These are phyloP conservation scores for Tricholoma bakamatsutake DNA, from an alignment of 768 basidiomycete species.

Conservation along the genomic window DNA sequence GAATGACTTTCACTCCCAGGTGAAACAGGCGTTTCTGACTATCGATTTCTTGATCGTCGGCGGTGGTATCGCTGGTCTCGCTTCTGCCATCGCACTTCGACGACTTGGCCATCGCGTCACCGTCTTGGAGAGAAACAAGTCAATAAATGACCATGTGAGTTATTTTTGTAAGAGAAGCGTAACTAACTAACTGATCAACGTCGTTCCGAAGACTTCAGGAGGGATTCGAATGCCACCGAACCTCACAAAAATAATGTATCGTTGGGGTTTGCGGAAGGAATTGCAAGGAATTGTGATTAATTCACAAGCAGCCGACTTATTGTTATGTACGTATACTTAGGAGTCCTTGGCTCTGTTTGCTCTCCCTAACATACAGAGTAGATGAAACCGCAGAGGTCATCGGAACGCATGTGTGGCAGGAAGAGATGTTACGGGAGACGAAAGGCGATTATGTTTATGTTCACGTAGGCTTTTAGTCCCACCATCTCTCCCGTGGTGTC, in stretches of 20 bases:
- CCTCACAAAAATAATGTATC: conserved; percentile 46
- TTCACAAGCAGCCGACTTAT: conserved; percentile 18
- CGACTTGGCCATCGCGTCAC: conserved; percentile 50
- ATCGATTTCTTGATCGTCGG: conserved; percentile 33
- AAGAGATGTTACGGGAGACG: conserved; percentile 43
- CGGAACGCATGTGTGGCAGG: conserved; percentile 46
- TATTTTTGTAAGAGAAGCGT: background rate
- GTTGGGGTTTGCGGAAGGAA: conserved; percentile 43
- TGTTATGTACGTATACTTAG: conserved; percentile 5
- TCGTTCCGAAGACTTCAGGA: conserved; percentile 14
- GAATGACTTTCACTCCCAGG: background rate
- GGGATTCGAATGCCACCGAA: conserved; percentile 42
- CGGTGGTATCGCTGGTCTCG: conserved; percentile 45
- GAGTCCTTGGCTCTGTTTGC: background rate
- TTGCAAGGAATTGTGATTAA: conserved; percentile 11
- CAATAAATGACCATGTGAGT: conserved; percentile 11
- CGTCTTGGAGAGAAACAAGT: conserved; percentile 38
- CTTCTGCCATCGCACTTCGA: conserved; percentile 47
- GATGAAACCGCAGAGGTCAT: conserved; percentile 45
- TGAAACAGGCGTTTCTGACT: conserved; percentile 17
- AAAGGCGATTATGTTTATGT: conserved; percentile 31
- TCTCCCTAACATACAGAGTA: conserved; percentile 13
- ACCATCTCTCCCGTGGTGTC: background rate
- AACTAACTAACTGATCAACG: background rate
- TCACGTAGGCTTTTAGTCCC: conserved; percentile 30